These are phyloP conservation scores for Tetraselmis chui DNA, from an alignment of 139 green algal genomes.

Conservation along the genomic window DNA sequence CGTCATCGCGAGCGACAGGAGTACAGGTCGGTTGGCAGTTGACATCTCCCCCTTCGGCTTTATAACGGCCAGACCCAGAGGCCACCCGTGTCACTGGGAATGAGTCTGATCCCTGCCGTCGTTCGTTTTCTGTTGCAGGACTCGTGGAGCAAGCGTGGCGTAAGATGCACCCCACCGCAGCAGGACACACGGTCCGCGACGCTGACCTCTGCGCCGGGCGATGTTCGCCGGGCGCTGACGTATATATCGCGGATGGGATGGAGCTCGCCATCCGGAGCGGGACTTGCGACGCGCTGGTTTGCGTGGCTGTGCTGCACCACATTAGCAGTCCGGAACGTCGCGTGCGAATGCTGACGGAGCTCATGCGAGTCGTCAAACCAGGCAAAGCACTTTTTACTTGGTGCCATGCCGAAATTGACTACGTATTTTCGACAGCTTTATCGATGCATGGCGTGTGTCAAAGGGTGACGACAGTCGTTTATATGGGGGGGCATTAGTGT, in stretches of 20 bases:
- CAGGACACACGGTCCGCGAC: not conserved
- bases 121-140: slow-evolving; percentile 1
- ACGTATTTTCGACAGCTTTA: too few relatives aligned
- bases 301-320: slow-evolving; percentile 96
- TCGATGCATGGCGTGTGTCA: too few relatives aligned
- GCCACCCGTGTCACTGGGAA: too few relatives aligned
- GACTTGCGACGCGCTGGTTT: slow-evolving; percentile 80
- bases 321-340: slow-evolving; percentile 61
- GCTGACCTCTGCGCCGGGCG: not conserved
- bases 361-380: slow-evolving; percentile 60
- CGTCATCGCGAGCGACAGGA: slow-evolving; percentile 68
- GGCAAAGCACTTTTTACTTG: slow-evolving; percentile 12
- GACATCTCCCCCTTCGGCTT: not conserved
- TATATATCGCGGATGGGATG: slow-evolving; percentile 76
- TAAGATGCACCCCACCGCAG: not conserved
- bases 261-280: slow-evolving; percentile 57
- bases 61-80: too few relatives aligned
- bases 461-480: too few relatives aligned
- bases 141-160: not conserved
- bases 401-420: too few relatives aligned
- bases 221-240: slow-evolving; percentile 47
- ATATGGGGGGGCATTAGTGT: too few relatives aligned
- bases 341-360: slow-evolving; percentile 58
- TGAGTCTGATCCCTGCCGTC: too few relatives aligned
- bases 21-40: slow-evolving; percentile 28